Evolutionary conservation across 495 filamentous ascomycete species (phyloP).

Genomic region (Penicillium waksmanii): DNA sequence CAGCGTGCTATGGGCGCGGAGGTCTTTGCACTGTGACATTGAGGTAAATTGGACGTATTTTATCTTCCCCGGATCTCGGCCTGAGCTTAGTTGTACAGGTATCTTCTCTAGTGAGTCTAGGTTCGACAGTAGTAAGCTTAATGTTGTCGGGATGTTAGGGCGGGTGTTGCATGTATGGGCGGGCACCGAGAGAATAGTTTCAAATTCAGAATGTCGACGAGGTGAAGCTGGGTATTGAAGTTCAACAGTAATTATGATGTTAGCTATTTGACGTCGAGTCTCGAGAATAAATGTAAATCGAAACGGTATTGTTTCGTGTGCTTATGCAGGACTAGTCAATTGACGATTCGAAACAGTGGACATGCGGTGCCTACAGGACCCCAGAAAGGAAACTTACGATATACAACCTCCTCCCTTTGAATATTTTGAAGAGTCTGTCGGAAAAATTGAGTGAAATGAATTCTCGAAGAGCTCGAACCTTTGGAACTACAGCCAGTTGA

Average conservation of each 20-base stretch:
- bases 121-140: no score
- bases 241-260: not conserved
- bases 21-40: constrained; percentile 6
- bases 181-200: no score
- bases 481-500: constrained; percentile 22
- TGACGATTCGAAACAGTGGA: no score
- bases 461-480: constrained; percentile 14
- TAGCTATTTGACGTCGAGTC: not conserved
- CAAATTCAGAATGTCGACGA: no score
- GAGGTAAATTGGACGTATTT: not conserved
- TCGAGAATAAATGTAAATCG: not conserved
- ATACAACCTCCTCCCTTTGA: not conserved
- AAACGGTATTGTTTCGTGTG: not conserved
- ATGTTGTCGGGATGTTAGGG: no score
- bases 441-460: not conserved
- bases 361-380: no score
- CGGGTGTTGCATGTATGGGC: no score
- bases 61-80: not conserved
- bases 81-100: no score
- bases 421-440: not conserved
- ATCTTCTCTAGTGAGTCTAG: no score
- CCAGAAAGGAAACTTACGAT: not conserved
- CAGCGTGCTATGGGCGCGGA: constrained; percentile 9
- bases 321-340: not conserved
- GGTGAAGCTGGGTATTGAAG: no score